These are phyloP conservation scores for Musa troglodytarum DNA, from an alignment of 176 grass and related monocot species.

Conservation along the genomic window DNA sequence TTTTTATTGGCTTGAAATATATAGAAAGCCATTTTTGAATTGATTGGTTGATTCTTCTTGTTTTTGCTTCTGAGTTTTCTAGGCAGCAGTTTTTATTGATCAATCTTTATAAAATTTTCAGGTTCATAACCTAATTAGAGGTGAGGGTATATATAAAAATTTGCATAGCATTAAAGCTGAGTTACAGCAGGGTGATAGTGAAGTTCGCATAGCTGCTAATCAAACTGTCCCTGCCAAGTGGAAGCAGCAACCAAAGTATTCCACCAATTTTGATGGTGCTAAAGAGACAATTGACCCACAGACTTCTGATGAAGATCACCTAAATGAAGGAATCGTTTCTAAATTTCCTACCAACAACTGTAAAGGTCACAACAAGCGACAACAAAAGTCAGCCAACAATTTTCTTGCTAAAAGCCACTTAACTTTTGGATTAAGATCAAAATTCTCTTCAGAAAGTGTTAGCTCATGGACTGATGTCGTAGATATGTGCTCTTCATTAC, in stretches of 20 bases:
- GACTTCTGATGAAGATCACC: neutral
- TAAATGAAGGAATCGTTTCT: neutral
- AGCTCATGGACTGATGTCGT: conserved; percentile 60
- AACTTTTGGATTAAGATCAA: conserved; percentile 12
- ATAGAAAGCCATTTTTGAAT: neutral
- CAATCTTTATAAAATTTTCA: neutral
- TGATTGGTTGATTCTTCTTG: neutral
- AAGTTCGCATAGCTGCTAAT: neutral
- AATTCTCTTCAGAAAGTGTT: conserved; percentile 39
- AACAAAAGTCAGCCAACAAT: conserved; percentile 16
- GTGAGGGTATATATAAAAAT: conserved; percentile 8
- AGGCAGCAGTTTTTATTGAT: neutral
- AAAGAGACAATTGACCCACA: neutral
- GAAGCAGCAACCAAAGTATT: neutral
- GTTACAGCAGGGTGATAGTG: neutral
- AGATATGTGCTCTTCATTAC: conserved; percentile 63
- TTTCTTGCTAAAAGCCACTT: neutral
- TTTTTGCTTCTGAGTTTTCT: neutral
- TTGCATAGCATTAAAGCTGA: conserved; percentile 3
- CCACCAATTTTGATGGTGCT: neutral
- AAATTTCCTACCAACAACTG: conserved; percentile 2
- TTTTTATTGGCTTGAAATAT: neutral
- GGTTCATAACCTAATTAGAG: conserved; percentile 3
- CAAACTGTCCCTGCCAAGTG: conserved; percentile 7
- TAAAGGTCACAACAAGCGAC: conserved; percentile 7